Evolutionary conservation across 257 asterid genomes (phyloP).

Genomic region (Solanum acaule): DNA sequence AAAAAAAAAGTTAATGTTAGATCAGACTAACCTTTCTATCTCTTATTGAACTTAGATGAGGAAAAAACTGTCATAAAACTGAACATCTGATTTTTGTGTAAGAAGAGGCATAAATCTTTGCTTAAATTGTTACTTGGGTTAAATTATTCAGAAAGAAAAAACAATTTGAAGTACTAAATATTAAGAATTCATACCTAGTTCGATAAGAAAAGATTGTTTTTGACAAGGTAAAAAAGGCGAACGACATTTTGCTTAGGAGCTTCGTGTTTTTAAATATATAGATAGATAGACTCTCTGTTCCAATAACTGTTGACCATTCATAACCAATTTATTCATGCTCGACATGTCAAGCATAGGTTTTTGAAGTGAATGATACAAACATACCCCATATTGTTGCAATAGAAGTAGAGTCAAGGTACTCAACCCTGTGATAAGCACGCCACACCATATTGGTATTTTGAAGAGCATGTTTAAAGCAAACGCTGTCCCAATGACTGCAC

Average conservation of each 20-base stretch:
- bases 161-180: not conserved
- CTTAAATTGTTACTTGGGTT: not conserved
- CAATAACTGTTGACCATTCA: not conserved
- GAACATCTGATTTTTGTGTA: not conserved
- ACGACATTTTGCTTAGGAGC: not conserved
- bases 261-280: no score
- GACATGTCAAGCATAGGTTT: not conserved
- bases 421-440: slow-evolving; percentile 92
- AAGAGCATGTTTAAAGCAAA: slow-evolving; percentile 96
- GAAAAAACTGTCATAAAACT: not conserved
- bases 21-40: not conserved
- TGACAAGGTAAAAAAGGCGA: not conserved
- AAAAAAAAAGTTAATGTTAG: not conserved
- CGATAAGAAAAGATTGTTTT: not conserved
- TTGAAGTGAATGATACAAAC: not conserved
- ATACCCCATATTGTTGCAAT: slow-evolving; percentile 96
- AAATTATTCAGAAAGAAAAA: not conserved
- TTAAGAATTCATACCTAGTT: not conserved
- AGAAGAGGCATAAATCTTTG: not conserved
- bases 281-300: not conserved
- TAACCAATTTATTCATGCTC: not conserved
- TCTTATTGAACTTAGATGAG: not conserved
- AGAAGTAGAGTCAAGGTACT: slow-evolving; percentile 77
- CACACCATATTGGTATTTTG: slow-evolving; percentile 79
- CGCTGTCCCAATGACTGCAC: slow-evolving; percentile 88